Evolutionary conservation across 495 filamentous ascomycete genomes (phyloP).

Genomic region (Trichoderma reesei): DNA sequence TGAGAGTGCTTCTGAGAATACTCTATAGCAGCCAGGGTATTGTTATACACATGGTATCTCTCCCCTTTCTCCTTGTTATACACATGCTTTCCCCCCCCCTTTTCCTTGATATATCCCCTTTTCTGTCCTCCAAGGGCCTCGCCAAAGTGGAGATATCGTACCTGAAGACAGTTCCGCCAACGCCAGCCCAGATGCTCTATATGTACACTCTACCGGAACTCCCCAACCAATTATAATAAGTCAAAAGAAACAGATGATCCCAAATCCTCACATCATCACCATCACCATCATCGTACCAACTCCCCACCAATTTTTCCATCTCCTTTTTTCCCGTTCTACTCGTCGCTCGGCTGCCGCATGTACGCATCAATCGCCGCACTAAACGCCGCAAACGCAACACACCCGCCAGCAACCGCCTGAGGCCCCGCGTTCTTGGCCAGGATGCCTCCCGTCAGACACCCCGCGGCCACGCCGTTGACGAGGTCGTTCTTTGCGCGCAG

Average conservation of each 20-base stretch:
- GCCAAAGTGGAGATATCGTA: neutral
- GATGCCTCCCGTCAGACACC: conserved; percentile 85
- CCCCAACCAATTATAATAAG: neutral
- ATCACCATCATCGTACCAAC: too few relatives aligned
- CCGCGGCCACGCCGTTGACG: conserved; percentile 75
- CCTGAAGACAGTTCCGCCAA: neutral
- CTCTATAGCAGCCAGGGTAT: conserved; percentile 1
- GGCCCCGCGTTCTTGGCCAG: conserved; percentile 79
- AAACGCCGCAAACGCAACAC: conserved; percentile 92
- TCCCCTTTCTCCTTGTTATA: too few relatives aligned
- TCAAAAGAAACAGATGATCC: neutral
- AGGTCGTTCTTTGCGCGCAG: conserved; percentile 89
- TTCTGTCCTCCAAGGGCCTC: neutral
- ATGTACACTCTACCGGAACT: conserved; percentile 13
- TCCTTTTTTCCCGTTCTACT: conserved; percentile 17
- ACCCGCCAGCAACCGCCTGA: conserved; percentile 80
- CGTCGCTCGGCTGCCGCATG: conserved; percentile 57
- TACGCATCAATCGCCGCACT: conserved; percentile 90
- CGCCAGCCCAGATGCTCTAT: conserved; percentile 14
- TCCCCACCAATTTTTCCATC: neutral
- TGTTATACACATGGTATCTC: neutral
- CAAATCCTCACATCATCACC: neutral
- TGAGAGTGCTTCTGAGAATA: neutral
- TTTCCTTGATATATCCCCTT: too few relatives aligned
- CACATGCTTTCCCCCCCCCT: neutral